These are phyloP conservation scores for Gliomastix tumulicola DNA, from an alignment of 2,329 filamentous ascomycete species.

Conservation along the genomic window DNA sequence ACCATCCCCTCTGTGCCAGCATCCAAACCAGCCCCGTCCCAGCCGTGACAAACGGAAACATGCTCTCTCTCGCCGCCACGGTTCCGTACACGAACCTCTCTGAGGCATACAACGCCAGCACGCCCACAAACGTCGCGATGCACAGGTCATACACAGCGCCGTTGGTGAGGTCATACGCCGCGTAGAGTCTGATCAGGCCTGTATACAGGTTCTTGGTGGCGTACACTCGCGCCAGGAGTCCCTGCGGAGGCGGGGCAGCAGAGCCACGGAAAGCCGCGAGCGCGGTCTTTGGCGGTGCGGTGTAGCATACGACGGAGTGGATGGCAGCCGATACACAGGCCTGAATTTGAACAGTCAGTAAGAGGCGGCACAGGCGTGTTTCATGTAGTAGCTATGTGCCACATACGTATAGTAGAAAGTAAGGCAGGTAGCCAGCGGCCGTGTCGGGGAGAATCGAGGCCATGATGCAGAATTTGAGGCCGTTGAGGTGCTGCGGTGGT, in stretches of 20 bases:
- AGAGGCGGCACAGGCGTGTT: not conserved
- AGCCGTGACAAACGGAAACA: not conserved
- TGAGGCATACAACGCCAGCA: conserved; percentile 7
- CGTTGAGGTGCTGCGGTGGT: too few species aligned
- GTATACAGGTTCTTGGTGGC: conserved; percentile 27
- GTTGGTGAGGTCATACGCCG: conserved; percentile 23
- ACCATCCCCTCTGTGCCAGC: too few species aligned
- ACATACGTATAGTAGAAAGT: conserved; percentile 18
- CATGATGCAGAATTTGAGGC: too few species aligned
- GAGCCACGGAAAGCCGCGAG: conserved; percentile 19
- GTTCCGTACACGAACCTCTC: conserved; percentile 2
- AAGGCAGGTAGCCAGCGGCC: conserved; percentile 20
- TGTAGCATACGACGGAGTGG: conserved; percentile 19
- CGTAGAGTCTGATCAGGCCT: conserved; percentile 20
- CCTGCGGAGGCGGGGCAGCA: conserved; percentile 12
- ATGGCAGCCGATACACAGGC: conserved; percentile 12
- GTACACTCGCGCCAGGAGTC: conserved; percentile 23
- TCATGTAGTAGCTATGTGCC: too few species aligned
- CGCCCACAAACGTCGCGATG: conserved; percentile 19
- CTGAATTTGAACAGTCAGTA: conserved; percentile 9
- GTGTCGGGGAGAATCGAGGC: too few species aligned
- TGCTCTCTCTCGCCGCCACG: not conserved
- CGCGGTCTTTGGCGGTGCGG: conserved; percentile 7
- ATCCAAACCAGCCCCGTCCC: conserved; percentile 1
- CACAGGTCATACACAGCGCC: conserved; percentile 21